Evolutionary conservation across 257 asterid species (phyloP).

Genomic region (Solanum boliviense): DNA sequence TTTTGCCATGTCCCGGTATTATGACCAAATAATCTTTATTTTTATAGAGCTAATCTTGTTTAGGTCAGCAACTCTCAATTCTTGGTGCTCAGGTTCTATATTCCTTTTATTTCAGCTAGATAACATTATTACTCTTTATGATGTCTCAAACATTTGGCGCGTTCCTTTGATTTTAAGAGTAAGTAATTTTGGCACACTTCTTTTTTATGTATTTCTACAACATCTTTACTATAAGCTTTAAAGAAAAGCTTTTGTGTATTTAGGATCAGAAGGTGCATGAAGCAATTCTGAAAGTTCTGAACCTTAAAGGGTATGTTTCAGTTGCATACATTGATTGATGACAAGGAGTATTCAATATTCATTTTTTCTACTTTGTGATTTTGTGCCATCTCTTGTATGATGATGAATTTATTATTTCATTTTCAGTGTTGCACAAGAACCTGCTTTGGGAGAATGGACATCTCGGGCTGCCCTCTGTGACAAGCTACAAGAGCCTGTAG

Average conservation of each 20-base stretch:
- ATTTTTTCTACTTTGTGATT: neutral
- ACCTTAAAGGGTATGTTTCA: slow-evolving; percentile 46
- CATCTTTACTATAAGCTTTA: neutral
- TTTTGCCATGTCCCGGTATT: slow-evolving; percentile 68
- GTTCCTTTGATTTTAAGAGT: slow-evolving; percentile 82
- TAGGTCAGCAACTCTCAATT: neutral
- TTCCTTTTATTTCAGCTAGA: slow-evolving; percentile 32
- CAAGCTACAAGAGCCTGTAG: slow-evolving; percentile 56
- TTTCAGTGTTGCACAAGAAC: slow-evolving; percentile 47
- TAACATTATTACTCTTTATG: slow-evolving; percentile 61
- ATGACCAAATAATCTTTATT: neutral
- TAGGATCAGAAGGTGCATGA: slow-evolving; percentile 93
- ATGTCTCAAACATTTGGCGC: slow-evolving; percentile 88
- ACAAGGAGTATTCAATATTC: neutral
- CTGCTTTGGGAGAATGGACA: slow-evolving; percentile 76
- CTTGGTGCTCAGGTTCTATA: neutral
- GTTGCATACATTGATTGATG: neutral
- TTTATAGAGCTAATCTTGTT: neutral
- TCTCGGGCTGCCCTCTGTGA: slow-evolving; percentile 67
- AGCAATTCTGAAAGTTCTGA: slow-evolving; percentile 76
- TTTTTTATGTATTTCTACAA: neutral
- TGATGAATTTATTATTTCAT: neutral
- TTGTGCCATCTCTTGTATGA: neutral
- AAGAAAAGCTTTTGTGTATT: neutral
- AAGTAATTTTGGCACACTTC: slow-evolving; percentile 5